A percentile compares a stretch with the other conserved stretches of the same genome.
Conservation (phyloP, 2,329 filamentous ascomycete species). For the Cladophialophora chaetospira region DNA sequence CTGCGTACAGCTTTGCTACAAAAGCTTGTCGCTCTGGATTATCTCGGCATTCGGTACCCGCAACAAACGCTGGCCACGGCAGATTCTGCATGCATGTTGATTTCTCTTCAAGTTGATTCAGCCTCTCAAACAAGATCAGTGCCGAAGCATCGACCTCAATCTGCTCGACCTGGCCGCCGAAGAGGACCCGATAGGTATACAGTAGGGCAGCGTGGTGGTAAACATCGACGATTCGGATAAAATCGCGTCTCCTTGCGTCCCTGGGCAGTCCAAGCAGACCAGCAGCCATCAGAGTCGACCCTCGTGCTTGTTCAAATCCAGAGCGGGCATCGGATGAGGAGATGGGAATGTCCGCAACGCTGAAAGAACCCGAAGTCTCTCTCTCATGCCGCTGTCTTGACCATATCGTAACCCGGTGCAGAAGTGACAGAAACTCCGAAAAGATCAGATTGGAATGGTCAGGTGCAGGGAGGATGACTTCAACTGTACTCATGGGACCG, state of each 20-base stretch:
- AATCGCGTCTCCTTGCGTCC: slow-evolving; percentile 29
- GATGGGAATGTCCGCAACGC: slow-evolving; percentile 8
- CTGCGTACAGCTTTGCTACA: slow-evolving; percentile 20
- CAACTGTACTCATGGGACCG: slow-evolving; percentile 13
- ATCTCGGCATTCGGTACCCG: slow-evolving; percentile 33
- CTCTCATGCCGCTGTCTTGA: slow-evolving; percentile 11
- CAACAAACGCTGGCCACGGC: slow-evolving; percentile 36
- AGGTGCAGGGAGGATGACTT: slow-evolving; percentile 24
- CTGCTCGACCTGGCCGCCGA: slow-evolving; percentile 10
- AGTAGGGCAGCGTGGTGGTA: slow-evolving; percentile 36
- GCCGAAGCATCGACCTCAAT: slow-evolving; percentile 17
- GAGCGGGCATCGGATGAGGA: slow-evolving; percentile 15
- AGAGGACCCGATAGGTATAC: slow-evolving; percentile 34
- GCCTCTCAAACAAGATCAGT: slow-evolving; percentile 21
- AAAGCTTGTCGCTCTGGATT: slow-evolving; percentile 17
- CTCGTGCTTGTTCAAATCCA: slow-evolving; percentile 24
- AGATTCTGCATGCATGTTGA: slow-evolving; percentile 34
- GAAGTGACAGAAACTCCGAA: slow-evolving; percentile 24
- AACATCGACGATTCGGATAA: slow-evolving; percentile 34
- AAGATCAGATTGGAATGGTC: slow-evolving; percentile 26
- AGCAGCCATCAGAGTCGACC: slow-evolving; percentile 27
- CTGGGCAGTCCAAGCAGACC: slow-evolving; percentile 18
- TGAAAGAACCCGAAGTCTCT: not conserved
- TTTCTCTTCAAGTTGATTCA: slow-evolving; percentile 26
- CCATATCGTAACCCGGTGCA: slow-evolving; percentile 21